phyloP scores from a whole-genome alignment of 208 protist genomes.

The Vickermania ingenoplastis region DNA sequence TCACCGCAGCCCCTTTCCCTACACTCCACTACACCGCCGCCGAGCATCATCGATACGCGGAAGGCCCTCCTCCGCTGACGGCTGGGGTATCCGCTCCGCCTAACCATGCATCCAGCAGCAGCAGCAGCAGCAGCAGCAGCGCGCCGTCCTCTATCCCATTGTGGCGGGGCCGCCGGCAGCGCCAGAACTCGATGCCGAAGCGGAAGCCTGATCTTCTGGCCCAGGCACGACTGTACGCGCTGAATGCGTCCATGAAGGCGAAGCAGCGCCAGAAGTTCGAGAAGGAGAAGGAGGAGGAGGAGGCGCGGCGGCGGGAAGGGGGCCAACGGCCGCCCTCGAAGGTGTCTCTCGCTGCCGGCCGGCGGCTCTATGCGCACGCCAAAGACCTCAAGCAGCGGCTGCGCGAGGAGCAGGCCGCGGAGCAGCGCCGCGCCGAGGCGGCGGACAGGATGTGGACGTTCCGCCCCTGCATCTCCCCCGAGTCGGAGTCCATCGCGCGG shows the following conservation, averaged over 20 bases:
- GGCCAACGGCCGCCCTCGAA: slow-evolving; percentile 13
- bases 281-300: slow-evolving; percentile 8
- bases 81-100: no score
- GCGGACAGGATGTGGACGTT: slow-evolving; percentile 40
- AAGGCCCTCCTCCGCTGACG: no score
- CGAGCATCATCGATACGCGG: no score
- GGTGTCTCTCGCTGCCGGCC: slow-evolving; percentile 30
- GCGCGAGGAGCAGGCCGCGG: slow-evolving; percentile 22
- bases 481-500: slow-evolving; percentile 22
- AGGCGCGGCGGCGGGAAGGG: neutral
- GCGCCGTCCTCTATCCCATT: neutral
- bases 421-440: slow-evolving; percentile 15
- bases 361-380: slow-evolving; percentile 40
- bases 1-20: no score
- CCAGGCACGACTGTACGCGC: slow-evolving; percentile 22
- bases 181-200: neutral
- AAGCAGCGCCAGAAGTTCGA: slow-evolving; percentile 48
- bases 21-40: no score
- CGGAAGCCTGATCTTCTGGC: slow-evolving; percentile 19
- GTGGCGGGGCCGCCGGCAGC: neutral
- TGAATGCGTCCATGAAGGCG: slow-evolving; percentile 22
- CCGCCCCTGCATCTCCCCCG: slow-evolving; percentile 30
- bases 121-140: neutral
- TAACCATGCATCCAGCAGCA: neutral
- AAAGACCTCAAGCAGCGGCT: slow-evolving; percentile 6